A percentile compares a stretch with the other conserved stretches of the same genome.
phyloP scores from a whole-genome alignment of 345 rosid genomes.

The Eucalyptus paniculata region DNA sequence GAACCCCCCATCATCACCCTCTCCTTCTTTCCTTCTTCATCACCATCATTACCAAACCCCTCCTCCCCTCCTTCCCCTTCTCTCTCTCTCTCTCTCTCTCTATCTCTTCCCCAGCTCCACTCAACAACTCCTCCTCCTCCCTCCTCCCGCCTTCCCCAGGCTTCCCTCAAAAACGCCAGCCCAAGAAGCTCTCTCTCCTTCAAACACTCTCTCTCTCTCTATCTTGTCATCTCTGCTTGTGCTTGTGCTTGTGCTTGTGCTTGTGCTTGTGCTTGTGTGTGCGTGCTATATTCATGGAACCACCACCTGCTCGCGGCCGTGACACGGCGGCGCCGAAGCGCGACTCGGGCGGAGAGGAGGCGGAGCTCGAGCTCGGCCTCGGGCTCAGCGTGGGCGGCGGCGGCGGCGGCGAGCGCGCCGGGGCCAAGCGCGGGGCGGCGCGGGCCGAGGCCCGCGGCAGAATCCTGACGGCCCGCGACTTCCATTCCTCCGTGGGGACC shows the following conservation, averaged over 20 bases:
- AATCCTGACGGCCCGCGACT: conserved; percentile 42
- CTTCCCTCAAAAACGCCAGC: background rate
- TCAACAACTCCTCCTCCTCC: background rate
- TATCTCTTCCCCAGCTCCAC: background rate
- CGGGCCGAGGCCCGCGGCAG: conserved; percentile 57
- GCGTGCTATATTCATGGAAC: background rate
- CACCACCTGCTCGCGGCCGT: background rate
- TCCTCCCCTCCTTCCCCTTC: background rate
- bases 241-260: background rate
- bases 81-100: background rate
- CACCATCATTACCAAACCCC: background rate
- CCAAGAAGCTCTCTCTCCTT: background rate
- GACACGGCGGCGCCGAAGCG: background rate
- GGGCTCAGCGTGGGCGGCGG: conserved; percentile 62
- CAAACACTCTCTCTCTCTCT: background rate
- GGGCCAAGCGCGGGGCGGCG: conserved; percentile 11
- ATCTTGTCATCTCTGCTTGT: background rate
- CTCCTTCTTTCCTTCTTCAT: background rate
- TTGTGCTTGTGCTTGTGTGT: background rate
- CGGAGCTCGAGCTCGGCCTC: conserved; percentile 5
- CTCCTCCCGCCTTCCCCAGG: background rate
- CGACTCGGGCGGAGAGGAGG: conserved; percentile 3
- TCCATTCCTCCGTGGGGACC: background rate
- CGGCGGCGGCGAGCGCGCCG: conserved; percentile 39
- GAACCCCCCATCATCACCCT: conserved; percentile 49